phyloP scores from a whole-genome alignment of 2,329 filamentous ascomycete genomes.

The Nigrospora sphaerica region DNA sequence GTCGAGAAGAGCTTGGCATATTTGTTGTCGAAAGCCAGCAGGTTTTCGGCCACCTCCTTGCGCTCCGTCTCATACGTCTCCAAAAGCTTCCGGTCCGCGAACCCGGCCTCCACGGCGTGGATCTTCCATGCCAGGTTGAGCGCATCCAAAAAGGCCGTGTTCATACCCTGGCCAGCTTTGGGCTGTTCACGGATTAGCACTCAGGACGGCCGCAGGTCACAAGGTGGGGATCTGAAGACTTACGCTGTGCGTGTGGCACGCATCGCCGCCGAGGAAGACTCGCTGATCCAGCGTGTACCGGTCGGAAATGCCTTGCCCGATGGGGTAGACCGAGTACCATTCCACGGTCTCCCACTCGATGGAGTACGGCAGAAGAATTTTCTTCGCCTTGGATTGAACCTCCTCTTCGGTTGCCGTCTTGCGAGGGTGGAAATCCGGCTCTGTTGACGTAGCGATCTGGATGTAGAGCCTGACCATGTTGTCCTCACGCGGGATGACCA shows the following conservation, averaged over 20 bases:
- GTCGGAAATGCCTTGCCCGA: conserved; percentile 66
- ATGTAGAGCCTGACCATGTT: conserved; percentile 65
- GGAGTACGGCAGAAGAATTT: conserved; percentile 58
- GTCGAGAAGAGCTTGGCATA: conserved; percentile 89
- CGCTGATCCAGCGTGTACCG: conserved; percentile 60
- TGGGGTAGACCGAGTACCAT: conserved; percentile 73
- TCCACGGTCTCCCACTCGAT: conserved; percentile 62
- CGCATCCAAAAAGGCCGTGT: conserved; percentile 72
- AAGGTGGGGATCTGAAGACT: conserved; percentile 19
- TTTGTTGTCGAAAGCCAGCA: conserved; percentile 79
- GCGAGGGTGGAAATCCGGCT: conserved; percentile 53
- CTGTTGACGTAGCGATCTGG: conserved; percentile 56
- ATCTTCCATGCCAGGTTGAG: conserved; percentile 96
- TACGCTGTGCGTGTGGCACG: conserved; percentile 72
- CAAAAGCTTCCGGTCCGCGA: conserved; percentile 68
- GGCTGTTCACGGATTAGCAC: conserved; percentile 43
- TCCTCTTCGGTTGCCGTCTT: conserved; percentile 56
- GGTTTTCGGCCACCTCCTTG: conserved; percentile 74
- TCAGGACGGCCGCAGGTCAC: too few species aligned
- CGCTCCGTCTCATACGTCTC: conserved; percentile 84
- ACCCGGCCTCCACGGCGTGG: conserved; percentile 78
- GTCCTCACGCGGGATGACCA: conserved; percentile 69
- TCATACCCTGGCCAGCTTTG: conserved; percentile 76
- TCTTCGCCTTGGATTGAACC: conserved; percentile 59
- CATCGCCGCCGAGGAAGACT: conserved; percentile 69